Evolutionary conservation across 345 rosid genomes (phyloP).

Genomic region (Sonneratia alba): DNA sequence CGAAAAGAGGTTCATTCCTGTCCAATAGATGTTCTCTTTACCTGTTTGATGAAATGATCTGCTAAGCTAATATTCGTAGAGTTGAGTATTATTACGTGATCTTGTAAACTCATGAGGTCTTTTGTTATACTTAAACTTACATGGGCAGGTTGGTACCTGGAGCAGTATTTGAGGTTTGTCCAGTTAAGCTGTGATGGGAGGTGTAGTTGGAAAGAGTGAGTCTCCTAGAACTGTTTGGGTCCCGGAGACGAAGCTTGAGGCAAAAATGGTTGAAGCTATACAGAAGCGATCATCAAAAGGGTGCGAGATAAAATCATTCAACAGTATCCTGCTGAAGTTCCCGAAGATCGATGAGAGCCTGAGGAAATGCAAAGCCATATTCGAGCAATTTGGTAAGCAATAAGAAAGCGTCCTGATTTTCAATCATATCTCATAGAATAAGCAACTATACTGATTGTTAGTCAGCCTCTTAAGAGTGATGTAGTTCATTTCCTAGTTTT

Average conservation of each 20-base stretch:
- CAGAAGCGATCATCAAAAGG: slow-evolving; percentile 57
- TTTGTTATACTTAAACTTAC: not conserved
- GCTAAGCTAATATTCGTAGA: not conserved
- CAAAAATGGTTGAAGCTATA: slow-evolving; percentile 74
- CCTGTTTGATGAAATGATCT: not conserved
- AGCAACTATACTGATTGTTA: too few relatives aligned
- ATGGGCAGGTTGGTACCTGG: slow-evolving; percentile 14
- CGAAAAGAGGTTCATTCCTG: too few relatives aligned
- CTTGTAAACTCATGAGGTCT: not conserved
- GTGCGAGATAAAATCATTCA: slow-evolving; percentile 64
- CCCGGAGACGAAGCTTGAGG: slow-evolving; percentile 77
- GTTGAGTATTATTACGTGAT: not conserved
- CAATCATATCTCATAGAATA: too few relatives aligned
- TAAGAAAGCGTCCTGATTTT: not conserved
- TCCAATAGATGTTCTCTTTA: not conserved
- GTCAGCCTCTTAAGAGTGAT: too few relatives aligned
- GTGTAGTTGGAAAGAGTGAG: slow-evolving; percentile 32
- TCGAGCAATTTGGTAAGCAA: slow-evolving; percentile 67
- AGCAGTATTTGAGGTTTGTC: slow-evolving; percentile 6
- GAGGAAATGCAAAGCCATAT: slow-evolving; percentile 73
- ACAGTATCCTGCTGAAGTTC: slow-evolving; percentile 75
- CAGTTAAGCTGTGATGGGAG: slow-evolving; percentile 49
- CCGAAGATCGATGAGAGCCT: slow-evolving; percentile 79
- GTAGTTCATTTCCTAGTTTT: too few relatives aligned
- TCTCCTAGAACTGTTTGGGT: slow-evolving; percentile 27